These are phyloP conservation scores for Hanseniaspora guilliermondii DNA, from an alignment of 805 yeast genomes.

Conservation along the genomic window DNA sequence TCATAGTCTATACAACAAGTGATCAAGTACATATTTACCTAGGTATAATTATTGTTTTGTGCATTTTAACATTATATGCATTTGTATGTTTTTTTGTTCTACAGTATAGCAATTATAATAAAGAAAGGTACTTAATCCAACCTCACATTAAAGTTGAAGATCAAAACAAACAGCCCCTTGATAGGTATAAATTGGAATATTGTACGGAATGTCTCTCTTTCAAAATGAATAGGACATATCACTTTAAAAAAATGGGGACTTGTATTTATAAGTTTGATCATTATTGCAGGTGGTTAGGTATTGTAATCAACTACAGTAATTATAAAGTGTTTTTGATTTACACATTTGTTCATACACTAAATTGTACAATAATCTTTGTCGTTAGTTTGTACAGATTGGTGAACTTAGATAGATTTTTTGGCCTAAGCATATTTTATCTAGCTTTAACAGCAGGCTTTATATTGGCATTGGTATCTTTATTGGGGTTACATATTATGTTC, in stretches of 20 bases:
- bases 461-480: slow-evolving; percentile 34
- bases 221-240: slow-evolving; percentile 59
- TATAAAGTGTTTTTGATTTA: slow-evolving; percentile 47
- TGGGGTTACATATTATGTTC: slow-evolving; percentile 34
- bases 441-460: slow-evolving; percentile 40
- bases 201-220: slow-evolving; percentile 55
- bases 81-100: not conserved
- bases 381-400: slow-evolving; percentile 26
- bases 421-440: slow-evolving; percentile 29
- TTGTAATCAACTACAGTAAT: slow-evolving; percentile 57
- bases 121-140: not conserved
- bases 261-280: slow-evolving; percentile 78
- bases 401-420: slow-evolving; percentile 18
- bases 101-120: not conserved
- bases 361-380: slow-evolving; percentile 31
- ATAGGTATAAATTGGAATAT: not conserved
- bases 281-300: slow-evolving; percentile 67
- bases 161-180: not conserved
- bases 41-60: not conserved
- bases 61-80: not conserved
- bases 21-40: not conserved
- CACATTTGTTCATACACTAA: slow-evolving; percentile 28
- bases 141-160: not conserved
- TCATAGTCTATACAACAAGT: not conserved
- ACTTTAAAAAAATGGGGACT: slow-evolving; percentile 40